Percentiles rank a stretch among this genome's conserved stretches.
These are phyloP conservation scores for Barnettozyma siamensis DNA, from an alignment of 805 yeast genomes.

Conservation along the genomic window DNA sequence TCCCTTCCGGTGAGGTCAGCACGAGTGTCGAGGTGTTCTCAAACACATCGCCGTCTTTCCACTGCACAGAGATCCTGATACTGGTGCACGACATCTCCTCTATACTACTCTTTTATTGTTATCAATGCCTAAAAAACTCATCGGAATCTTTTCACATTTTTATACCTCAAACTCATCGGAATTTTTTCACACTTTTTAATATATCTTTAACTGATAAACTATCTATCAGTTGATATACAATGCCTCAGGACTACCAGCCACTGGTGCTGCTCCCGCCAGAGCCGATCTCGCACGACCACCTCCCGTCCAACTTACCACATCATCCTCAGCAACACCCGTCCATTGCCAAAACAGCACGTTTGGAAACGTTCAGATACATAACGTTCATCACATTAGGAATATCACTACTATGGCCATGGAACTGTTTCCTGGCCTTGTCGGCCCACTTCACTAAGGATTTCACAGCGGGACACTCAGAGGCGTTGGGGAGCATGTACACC, in stretches of 20 bases:
- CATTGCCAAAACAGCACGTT: conserved; percentile 1
- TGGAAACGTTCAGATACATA: conserved; percentile 32
- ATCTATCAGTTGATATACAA: no score
- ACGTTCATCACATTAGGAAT: conserved; percentile 69
- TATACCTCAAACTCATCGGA: neutral
- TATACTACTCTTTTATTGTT: neutral
- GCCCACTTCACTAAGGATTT: conserved; percentile 64
- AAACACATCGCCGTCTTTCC: conserved; percentile 37
- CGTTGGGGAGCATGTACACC: conserved; percentile 44
- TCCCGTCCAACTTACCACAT: neutral
- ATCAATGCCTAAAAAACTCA: no score
- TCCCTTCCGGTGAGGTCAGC: conserved; percentile 35
- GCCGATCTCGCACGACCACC: conserved; percentile 10
- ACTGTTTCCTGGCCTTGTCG: conserved; percentile 81
- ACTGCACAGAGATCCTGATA: conserved; percentile 45
- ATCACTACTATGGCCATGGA: conserved; percentile 95
- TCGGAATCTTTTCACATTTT: neutral
- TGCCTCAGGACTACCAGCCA: neutral
- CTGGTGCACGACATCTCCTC: conserved; percentile 27
- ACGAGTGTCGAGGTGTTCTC: conserved; percentile 48
- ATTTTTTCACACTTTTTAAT: no score
- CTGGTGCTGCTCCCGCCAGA: neutral
- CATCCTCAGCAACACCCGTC: neutral
- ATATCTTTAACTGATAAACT: no score
- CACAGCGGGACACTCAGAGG: conserved; percentile 34